Evolutionary conservation across 345 rosid species (phyloP), one percentile per base, ranked within the genome.

Genomic region (Eucalyptus victrix): DNA sequence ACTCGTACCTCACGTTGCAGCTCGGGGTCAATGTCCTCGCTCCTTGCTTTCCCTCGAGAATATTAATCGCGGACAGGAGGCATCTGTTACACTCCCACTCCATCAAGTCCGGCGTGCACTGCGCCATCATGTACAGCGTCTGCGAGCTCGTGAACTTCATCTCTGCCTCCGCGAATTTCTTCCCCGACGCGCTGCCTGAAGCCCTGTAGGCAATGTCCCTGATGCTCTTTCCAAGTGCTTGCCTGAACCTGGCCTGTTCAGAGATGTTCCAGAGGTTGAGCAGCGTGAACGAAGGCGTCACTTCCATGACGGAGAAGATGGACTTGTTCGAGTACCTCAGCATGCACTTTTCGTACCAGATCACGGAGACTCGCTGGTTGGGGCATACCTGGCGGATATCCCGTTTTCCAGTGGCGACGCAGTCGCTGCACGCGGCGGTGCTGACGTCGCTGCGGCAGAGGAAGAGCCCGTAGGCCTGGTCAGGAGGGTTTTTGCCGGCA

Each of bases 51-150:
- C 90, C 90, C 65, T 5, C 14, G n/a, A 87, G 92, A 28, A 90
- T 21, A 17, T 30, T 7, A 12, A 6, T 28, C 60, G 60, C 62
- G 4, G 8, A 19, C n/a, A 13, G 53, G 86, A 95, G 88, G 92
- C 97, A 95, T 11, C n/a, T 23, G 18, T 83, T 65, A 88, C 97
- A 95, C 5, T 93, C 92, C 45, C 17, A 2, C 45, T 58, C 89
- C 58, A 91, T 88, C 62, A 96, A 76, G 88, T 96, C 96, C 6
- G 94, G 93, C 12, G 95, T 93, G 92, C 99, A 96, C 90, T 95
- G 96, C 18, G 91, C 93, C 12, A 93, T 88, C 18, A 91, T 92
- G 56, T 90, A 93, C 58, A 95, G 28, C 34, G 53, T 91, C 80
- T 54, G 89, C 42, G 88, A 90, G 12, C 28, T 40, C 0, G 91